These are phyloP conservation scores for Pythium monospermum DNA, from an alignment of 352 stramenopile species.

Conservation along the genomic window DNA sequence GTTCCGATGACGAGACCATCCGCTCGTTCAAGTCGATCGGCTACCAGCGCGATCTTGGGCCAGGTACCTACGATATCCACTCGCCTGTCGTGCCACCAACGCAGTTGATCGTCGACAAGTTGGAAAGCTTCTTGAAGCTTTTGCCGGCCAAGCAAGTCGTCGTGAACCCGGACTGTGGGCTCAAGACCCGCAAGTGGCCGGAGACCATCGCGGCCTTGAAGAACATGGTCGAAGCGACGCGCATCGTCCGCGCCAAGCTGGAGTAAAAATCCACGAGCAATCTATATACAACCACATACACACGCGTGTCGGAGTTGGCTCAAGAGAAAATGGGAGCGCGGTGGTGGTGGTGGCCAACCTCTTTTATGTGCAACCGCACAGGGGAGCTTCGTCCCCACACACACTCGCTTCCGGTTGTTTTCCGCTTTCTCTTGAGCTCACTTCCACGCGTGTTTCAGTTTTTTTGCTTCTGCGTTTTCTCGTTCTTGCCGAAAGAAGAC, in stretches of 20 bases:
- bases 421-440: no score
- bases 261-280: constrained; percentile 12
- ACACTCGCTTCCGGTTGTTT: no score
- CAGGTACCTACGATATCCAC: constrained; percentile 94
- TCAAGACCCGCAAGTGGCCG: constrained; percentile 92
- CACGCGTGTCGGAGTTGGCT: no score
- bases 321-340: no score
- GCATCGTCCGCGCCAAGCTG: constrained; percentile 60
- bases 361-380: no score
- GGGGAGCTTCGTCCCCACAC: no score
- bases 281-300: no score
- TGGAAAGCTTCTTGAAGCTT: constrained; percentile 80
- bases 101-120: constrained; percentile 84
- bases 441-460: no score
- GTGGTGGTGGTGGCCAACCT: no score
- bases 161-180: constrained; percentile 91
- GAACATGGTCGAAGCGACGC: constrained; percentile 87
- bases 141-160: constrained; percentile 74
- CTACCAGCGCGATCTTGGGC: constrained; percentile 89
- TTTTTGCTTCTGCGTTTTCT: no score
- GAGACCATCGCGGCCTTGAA: constrained; percentile 85
- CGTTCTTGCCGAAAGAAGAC: no score
- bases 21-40: constrained; percentile 83
- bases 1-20: constrained; percentile 89
- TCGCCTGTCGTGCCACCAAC: constrained; percentile 89